Evolutionary conservation across 176 grass and related monocot genomes (phyloP).

Genomic region (Carex myosuroides): DNA sequence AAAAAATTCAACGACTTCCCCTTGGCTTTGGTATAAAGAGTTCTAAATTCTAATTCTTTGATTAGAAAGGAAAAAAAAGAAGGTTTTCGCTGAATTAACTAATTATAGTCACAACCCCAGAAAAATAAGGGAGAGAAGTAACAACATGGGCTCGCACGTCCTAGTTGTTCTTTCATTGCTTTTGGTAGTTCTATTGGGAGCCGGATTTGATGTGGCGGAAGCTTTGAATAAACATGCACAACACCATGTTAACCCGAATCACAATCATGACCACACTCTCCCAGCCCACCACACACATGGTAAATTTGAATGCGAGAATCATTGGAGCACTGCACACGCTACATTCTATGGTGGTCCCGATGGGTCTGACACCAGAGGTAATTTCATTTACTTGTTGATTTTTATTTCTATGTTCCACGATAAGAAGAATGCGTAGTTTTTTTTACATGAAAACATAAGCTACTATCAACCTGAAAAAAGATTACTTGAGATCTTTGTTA

Average conservation of each 20-base stretch:
- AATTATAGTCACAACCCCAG: conserved; percentile 19
- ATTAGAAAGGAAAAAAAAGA: conserved; percentile 2
- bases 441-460: background rate
- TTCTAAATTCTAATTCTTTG: background rate
- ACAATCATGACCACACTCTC: background rate
- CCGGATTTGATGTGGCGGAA: background rate
- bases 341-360: conserved; percentile 66
- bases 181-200: conserved; percentile 4
- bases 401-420: background rate
- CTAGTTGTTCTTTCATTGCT: conserved; percentile 31
- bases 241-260: background rate
- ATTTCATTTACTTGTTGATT: conserved; percentile 9
- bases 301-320: conserved; percentile 27
- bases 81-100: conserved; percentile 3
- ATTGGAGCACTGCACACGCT: conserved; percentile 52
- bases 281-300: conserved; percentile 45
- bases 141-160: conserved; percentile 14
- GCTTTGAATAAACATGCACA: background rate
- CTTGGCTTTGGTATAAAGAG: background rate
- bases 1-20: background rate
- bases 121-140: conserved; percentile 14
- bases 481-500: background rate
- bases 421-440: too few relatives aligned
- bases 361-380: conserved; percentile 40
- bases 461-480: background rate